Conservation (phyloP, 2,329 filamentous ascomycete genomes). For the Cryphonectria japonica region DNA sequence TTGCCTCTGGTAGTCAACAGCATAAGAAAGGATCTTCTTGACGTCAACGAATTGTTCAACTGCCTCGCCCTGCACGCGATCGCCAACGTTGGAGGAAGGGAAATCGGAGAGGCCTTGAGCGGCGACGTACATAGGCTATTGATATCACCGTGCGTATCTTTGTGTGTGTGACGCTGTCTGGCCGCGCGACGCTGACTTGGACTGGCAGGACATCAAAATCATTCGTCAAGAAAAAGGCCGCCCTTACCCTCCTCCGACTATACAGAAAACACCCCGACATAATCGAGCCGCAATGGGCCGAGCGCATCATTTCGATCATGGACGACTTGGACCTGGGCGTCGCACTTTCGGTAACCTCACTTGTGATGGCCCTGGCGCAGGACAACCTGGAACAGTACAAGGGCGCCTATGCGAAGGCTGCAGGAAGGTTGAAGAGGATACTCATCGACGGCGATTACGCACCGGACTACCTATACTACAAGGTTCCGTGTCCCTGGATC, state of each 20-base stretch:
- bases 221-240: conserved; percentile 99
- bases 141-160: conserved; percentile 78
- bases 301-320: conserved; percentile 98
- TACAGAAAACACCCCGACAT: conserved; percentile 95
- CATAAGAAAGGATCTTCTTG: conserved; percentile 92
- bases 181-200: conserved; percentile 13
- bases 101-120: conserved; percentile 95
- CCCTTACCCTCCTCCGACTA: conserved; percentile 85
- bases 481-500: conserved; percentile 98
- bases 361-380: conserved; percentile 92
- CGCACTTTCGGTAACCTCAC: conserved; percentile 89
- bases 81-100: conserved; percentile 92
- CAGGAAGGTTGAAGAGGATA: conserved; percentile 84
- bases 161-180: neutral
- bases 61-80: conserved; percentile 96
- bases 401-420: conserved; percentile 92
- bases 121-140: conserved; percentile 89
- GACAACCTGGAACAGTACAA: conserved; percentile 94
- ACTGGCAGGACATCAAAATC: conserved; percentile 72
- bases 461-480: conserved; percentile 96
- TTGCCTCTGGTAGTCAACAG: conserved; percentile 97
- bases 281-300: conserved; percentile 94
- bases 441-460: conserved; percentile 89
- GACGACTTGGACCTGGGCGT: conserved; percentile 95
- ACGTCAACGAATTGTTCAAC: conserved; percentile 97